Evolutionary conservation across 2,329 filamentous ascomycete species (phyloP).

Genomic region (Penicillium sp.): DNA sequence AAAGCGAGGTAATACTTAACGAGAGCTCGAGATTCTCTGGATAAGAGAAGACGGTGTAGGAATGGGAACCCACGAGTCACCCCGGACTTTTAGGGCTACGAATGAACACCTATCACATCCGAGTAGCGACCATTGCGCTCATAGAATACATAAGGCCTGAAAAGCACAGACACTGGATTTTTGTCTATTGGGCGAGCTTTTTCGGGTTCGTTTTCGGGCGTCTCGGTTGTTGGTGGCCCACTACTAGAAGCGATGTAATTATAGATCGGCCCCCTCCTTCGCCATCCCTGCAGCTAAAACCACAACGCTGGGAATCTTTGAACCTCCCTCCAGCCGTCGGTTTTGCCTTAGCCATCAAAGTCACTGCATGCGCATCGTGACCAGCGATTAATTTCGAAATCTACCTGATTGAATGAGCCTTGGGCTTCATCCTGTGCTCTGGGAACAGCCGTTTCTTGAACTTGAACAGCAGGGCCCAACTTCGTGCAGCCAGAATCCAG

Average conservation of each 20-base stretch:
- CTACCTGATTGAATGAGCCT: not conserved
- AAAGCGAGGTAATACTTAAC: constrained; percentile 5
- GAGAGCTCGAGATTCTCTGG: constrained; percentile 5
- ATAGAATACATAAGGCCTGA: not conserved
- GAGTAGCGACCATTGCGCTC: not conserved
- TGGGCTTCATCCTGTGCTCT: not conserved
- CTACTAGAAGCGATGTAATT: constrained; percentile 2
- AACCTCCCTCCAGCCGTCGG: constrained; percentile 18
- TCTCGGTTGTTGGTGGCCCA: not conserved
- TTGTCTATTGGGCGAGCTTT: not conserved
- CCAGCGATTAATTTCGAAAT: not conserved
- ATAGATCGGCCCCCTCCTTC: not conserved
- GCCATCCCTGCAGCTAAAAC: constrained; percentile 3
- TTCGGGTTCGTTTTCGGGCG: not conserved
- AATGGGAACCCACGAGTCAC: not conserved
- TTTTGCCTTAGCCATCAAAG: constrained; percentile 10
- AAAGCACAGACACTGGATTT: not conserved
- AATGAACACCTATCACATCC: not conserved
- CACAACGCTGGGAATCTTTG: constrained; percentile 18
- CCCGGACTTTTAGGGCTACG: not conserved
- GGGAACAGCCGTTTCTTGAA: not conserved
- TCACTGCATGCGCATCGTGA: not conserved
- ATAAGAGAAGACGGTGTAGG: constrained; percentile 1
- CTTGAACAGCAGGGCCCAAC: not conserved
- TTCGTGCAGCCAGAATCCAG: not conserved